Evolutionary conservation across 768 basidiomycete genomes (phyloP).

Genomic region (Trametes elegans): DNA sequence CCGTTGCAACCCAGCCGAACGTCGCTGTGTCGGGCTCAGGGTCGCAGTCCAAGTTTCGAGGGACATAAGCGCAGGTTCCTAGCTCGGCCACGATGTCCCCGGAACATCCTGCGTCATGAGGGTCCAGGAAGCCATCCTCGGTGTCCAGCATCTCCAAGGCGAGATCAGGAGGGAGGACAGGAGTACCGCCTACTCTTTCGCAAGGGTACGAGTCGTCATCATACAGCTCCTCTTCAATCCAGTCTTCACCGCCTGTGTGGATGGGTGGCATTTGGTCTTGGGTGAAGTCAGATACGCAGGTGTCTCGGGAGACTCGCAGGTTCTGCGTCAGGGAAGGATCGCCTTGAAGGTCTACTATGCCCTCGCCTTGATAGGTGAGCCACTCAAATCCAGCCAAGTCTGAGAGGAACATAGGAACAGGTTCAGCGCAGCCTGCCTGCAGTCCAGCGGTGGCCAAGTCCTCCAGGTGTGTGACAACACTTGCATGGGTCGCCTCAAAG

Average conservation of each 20-base stretch:
- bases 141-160: neutral
- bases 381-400: neutral
- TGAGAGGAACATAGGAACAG: neutral
- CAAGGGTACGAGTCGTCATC: neutral
- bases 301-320: too few relatives aligned
- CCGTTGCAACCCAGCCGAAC: neutral
- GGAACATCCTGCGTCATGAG: neutral
- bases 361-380: too few relatives aligned
- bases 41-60: neutral
- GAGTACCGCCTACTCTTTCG: neutral
- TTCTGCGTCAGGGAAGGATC: too few relatives aligned
- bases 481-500: too few relatives aligned
- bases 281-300: too few relatives aligned
- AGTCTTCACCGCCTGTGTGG: neutral
- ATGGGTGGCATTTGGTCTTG: neutral
- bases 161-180: neutral
- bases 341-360: too few relatives aligned
- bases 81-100: neutral
- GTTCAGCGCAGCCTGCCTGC: neutral
- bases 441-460: neutral
- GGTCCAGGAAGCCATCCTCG: neutral
- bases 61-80: neutral
- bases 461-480: neutral
- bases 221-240: neutral
- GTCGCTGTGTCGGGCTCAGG: neutral